Percentiles rank a stretch among this genome's conserved stretches.
phyloP scores from a whole-genome alignment of 2,329 filamentous ascomycete genomes.

The Coccinonectria pachysandricola region DNA sequence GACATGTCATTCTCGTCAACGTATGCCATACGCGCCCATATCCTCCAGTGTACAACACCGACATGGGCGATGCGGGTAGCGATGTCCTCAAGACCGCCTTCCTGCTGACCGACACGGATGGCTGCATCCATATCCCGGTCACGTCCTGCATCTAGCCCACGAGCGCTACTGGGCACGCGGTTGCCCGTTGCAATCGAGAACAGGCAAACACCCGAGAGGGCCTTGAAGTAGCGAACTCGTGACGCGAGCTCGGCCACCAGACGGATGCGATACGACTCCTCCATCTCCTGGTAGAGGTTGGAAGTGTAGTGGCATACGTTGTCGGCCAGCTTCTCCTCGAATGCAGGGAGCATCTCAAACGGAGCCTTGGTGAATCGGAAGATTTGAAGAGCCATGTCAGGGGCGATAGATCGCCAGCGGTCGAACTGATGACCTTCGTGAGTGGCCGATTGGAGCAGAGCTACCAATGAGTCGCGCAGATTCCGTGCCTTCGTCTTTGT shows the following conservation, averaged over 20 bases:
- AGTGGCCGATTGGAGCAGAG: conserved; percentile 42
- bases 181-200: conserved; percentile 46
- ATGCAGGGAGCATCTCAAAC: conserved; percentile 33
- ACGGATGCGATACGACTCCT: conserved; percentile 38
- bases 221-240: conserved; percentile 42
- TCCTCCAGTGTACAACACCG: conserved; percentile 77
- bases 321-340: conserved; percentile 39
- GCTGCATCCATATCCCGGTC: conserved; percentile 25
- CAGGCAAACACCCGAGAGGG: conserved; percentile 40
- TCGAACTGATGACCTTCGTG: conserved; percentile 30
- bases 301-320: conserved; percentile 34
- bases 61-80: conserved; percentile 73
- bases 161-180: conserved; percentile 30
- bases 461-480: conserved; percentile 43
- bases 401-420: conserved; percentile 43
- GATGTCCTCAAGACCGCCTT: conserved; percentile 53
- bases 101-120: conserved; percentile 36
- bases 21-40: conserved; percentile 75
- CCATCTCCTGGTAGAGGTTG: conserved; percentile 37
- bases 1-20: conserved; percentile 29
- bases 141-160: conserved; percentile 22
- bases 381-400: conserved; percentile 46
- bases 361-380: conserved; percentile 46
- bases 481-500: conserved; percentile 34
- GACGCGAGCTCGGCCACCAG: conserved; percentile 37